Conservation (phyloP, 2,329 filamentous ascomycete species). For the Emmonsiellopsis sp. region DNA sequence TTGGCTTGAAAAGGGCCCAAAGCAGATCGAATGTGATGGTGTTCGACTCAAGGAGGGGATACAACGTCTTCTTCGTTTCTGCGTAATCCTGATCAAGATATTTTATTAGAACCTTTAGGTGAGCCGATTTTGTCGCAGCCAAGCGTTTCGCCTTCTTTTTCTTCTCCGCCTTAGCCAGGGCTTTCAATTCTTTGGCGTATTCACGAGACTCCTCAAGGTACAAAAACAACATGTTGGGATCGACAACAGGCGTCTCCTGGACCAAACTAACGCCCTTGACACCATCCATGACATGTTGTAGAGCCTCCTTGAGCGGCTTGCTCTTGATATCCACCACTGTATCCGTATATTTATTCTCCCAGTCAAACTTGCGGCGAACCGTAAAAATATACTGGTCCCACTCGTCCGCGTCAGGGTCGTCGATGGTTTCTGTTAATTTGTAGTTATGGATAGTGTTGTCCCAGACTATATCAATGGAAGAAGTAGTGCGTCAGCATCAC, state of each 20-base stretch:
- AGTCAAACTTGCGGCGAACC: slow-evolving; percentile 72
- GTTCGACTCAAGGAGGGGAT: slow-evolving; percentile 69
- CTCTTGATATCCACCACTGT: slow-evolving; percentile 78
- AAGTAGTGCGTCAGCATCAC: not conserved
- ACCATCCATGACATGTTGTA: slow-evolving; percentile 62
- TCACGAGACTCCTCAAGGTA: slow-evolving; percentile 69
- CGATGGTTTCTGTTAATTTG: slow-evolving; percentile 57
- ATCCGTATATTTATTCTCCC: slow-evolving; percentile 69
- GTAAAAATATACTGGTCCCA: slow-evolving; percentile 78
- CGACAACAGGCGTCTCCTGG: slow-evolving; percentile 64
- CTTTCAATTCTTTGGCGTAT: slow-evolving; percentile 55
- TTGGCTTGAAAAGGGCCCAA: slow-evolving; percentile 84
- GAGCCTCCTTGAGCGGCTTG: slow-evolving; percentile 61
- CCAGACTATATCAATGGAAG: slow-evolving; percentile 29
- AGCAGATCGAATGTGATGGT: slow-evolving; percentile 82
- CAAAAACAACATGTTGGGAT: slow-evolving; percentile 62
- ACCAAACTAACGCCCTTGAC: slow-evolving; percentile 72
- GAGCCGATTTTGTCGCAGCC: slow-evolving; percentile 30
- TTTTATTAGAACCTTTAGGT: slow-evolving; percentile 59
- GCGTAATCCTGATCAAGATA: slow-evolving; percentile 78
- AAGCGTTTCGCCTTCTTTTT: slow-evolving; percentile 32
- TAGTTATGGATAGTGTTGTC: slow-evolving; percentile 53
- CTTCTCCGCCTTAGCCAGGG: slow-evolving; percentile 50
- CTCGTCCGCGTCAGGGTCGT: slow-evolving; percentile 52
- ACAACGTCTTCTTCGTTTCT: slow-evolving; percentile 66